Conservation (phyloP, 192 early-diverging fungal genomes). For the Powellomyces hirtus region DNA sequence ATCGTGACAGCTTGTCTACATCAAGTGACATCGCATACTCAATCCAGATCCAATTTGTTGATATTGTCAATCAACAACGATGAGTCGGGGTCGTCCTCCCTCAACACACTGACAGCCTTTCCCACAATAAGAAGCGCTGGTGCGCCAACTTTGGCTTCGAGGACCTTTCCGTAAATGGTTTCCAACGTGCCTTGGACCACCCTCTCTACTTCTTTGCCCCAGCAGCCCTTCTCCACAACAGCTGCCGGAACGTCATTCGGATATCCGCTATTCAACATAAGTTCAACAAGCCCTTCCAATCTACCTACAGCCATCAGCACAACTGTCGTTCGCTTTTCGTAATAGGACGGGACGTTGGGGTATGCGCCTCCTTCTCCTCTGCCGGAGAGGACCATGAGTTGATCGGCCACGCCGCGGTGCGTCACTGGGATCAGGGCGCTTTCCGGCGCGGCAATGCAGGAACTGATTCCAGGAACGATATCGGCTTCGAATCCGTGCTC, state of each 20-base stretch:
- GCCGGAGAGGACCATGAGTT: slow-evolving; percentile 80
- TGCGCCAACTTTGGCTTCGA: slow-evolving; percentile 54
- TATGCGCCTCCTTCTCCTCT: slow-evolving; percentile 72
- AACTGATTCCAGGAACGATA: slow-evolving; percentile 76
- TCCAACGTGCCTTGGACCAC: slow-evolving; percentile 64
- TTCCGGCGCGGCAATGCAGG: slow-evolving; percentile 72
- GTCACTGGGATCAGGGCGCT: slow-evolving; percentile 80
- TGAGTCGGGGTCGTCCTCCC: neutral
- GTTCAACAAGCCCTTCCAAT: slow-evolving; percentile 59
- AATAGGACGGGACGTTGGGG: slow-evolving; percentile 69
- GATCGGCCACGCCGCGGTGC: slow-evolving; percentile 82
- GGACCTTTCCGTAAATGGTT: slow-evolving; percentile 62
- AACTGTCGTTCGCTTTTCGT: slow-evolving; percentile 70
- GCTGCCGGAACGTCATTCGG: slow-evolving; percentile 68
- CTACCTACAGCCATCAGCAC: slow-evolving; percentile 83
- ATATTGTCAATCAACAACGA: neutral
- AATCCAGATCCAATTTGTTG: neutral
- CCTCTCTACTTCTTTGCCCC: slow-evolving; percentile 65
- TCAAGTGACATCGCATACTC: neutral
- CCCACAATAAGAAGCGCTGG: slow-evolving; percentile 85
- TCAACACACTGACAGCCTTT: slow-evolving; percentile 2
- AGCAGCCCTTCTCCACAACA: slow-evolving; percentile 72
- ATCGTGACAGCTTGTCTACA: neutral
- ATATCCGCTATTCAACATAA: slow-evolving; percentile 61
- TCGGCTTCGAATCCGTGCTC: slow-evolving; percentile 63